Base-by-base conservation (phyloP, 176 grass and related monocot genomes). In the Avena atlantica region DNA sequence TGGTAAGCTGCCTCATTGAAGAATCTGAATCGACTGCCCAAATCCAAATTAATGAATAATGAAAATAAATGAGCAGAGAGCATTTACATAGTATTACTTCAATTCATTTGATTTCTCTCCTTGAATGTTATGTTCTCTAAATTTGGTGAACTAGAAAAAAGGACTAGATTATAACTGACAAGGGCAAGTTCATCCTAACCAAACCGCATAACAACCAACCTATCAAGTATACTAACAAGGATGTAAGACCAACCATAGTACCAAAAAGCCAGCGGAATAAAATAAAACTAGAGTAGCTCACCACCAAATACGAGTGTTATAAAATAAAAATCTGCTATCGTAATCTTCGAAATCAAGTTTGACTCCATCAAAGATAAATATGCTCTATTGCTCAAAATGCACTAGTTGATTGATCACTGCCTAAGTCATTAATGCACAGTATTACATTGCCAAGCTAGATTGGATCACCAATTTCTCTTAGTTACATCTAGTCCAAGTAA, bases 11-110 rank as follows among this genome's bases (percentile, higher is more conserved):
- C 25, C 66, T n/a, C 16, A 45, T 31, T 80, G 11, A 63, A 63
- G 65, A 73, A 84, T 58, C 73, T 12, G 55, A 80, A 53, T 73
- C 4, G 23, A 55, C n/a, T 12, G 8, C 47, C 15, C 42, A 2
- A 50, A 89, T 45, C 13, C 40, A 57, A 80, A 86, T 24, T 66
- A 51, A 21, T 65, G 6, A 36, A 71, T 36, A 45, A 51, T 59
- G n/a, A 16, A 82, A 77, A 44, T 17, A 62, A 76, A 55, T 53
- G 44, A 63, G 5, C 34, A 19, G n/a, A 12, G 45, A 74, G 84
- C n/a, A 81, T 76, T 66, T 78, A 57, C 50, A 78, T 58, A 69
- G 49, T 51, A 45, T 7, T 25, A 52, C 20, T 82, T 90, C 53
- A 53, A 53, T 78, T n/a, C 79, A 45, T 70, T 60, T 24, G 31